phyloP scores from a whole-genome alignment of 352 stramenopile genomes.

The Phytopythium boreale region DNA sequence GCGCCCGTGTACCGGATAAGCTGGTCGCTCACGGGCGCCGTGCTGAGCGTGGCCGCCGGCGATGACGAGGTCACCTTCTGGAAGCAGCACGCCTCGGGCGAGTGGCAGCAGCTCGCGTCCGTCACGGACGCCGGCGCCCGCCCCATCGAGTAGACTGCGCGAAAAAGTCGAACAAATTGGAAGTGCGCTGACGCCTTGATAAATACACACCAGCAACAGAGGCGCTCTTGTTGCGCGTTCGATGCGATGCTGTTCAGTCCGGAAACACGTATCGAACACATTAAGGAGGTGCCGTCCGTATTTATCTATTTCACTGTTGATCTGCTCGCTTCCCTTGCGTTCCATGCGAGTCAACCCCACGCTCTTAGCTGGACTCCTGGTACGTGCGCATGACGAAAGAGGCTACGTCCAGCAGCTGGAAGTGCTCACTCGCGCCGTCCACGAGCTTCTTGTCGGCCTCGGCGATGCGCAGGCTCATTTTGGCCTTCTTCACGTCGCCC shows the following conservation, averaged over 20 bases:
- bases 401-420: constrained; percentile 95
- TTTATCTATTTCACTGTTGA: constrained; percentile 12
- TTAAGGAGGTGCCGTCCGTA: neutral
- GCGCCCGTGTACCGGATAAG: constrained; percentile 78
- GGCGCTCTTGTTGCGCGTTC: too few relatives aligned
- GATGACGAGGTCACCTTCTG: constrained; percentile 81
- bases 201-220: neutral
- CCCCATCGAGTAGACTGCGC: constrained; percentile 20
- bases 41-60: constrained; percentile 60
- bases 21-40: constrained; percentile 73
- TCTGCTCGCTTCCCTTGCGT: constrained; percentile 7
- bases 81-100: constrained; percentile 60
- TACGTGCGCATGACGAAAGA: constrained; percentile 83
- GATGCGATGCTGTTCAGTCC: neutral
- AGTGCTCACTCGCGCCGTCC: constrained; percentile 94
- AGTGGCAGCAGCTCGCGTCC: constrained; percentile 73
- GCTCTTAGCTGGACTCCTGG: constrained; percentile 22
- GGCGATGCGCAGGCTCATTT: constrained; percentile 92
- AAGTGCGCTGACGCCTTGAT: neutral
- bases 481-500: constrained; percentile 91
- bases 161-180: neutral
- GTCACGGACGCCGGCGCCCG: constrained; percentile 66
- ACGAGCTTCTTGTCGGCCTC: constrained; percentile 96
- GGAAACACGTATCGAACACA: neutral
- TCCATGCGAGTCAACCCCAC: neutral